Evolutionary conservation across 768 basidiomycete genomes (phyloP).

Genomic region (Trametes cinnabarina): DNA sequence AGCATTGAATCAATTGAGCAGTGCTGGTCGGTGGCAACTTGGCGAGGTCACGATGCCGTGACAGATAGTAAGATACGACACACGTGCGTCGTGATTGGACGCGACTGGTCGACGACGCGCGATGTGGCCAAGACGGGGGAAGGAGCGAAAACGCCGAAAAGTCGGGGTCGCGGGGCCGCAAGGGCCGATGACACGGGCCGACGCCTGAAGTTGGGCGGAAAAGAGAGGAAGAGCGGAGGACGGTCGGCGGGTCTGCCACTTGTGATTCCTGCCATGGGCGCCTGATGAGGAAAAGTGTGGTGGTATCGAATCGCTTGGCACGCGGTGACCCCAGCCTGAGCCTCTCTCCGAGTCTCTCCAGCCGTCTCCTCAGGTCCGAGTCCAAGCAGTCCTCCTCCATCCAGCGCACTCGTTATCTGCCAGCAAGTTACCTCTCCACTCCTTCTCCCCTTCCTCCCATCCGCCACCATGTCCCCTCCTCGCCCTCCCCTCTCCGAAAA

Average conservation of each 20-base stretch:
- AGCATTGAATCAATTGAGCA: too few relatives aligned
- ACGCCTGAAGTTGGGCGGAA: neutral
- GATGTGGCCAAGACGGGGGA: neutral
- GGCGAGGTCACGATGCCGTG: neutral
- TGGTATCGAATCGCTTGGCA: slow-evolving; percentile 3
- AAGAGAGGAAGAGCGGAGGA: neutral
- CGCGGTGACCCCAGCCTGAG: slow-evolving; percentile 6
- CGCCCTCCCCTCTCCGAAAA: slow-evolving; percentile 4
- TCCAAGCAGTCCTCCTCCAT: neutral
- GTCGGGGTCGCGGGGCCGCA: neutral
- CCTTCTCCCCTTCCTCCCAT: slow-evolving; percentile 7
- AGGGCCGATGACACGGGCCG: neutral
- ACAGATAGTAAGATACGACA: slow-evolving; percentile 7
- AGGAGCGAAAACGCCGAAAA: neutral
- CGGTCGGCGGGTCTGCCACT: neutral
- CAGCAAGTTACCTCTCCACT: slow-evolving; percentile 2
- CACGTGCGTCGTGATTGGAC: slow-evolving; percentile 21
- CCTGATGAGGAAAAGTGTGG: neutral
- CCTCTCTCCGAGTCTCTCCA: too few relatives aligned
- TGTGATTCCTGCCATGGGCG: slow-evolving; percentile 4
- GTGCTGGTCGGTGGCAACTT: too few relatives aligned
- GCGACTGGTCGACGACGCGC: slow-evolving; percentile 3
- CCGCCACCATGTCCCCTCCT: slow-evolving; percentile 18
- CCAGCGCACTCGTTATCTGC: slow-evolving; percentile 15
- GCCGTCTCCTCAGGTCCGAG: neutral